These are phyloP conservation scores for Iodosphaeria phyllophila DNA, from an alignment of 2,329 filamentous ascomycete genomes.

Conservation along the genomic window DNA sequence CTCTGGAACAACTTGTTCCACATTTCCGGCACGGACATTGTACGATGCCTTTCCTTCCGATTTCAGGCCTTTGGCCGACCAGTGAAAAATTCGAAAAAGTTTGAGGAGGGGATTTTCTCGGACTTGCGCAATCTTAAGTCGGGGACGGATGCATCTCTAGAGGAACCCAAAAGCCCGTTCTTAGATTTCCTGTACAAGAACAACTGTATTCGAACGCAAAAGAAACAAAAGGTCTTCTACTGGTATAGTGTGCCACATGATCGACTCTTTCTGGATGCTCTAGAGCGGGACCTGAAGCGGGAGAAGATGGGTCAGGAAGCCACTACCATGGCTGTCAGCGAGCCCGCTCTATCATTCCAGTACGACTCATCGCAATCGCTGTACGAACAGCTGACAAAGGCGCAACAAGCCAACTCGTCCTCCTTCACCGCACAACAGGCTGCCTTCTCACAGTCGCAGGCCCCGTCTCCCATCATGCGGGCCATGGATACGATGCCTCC, in stretches of 20 bases:
- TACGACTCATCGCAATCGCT: constrained; percentile 98
- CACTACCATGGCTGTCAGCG: constrained; percentile 83
- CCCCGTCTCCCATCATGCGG: constrained; percentile 75
- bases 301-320: constrained; percentile 99
- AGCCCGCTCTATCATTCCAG: constrained; percentile 93
- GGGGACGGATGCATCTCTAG: constrained; percentile 89
- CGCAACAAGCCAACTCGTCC: constrained; percentile 94
- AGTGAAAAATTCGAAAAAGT: constrained; percentile 99
- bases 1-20: constrained; percentile 99
- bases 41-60: constrained; percentile 90
- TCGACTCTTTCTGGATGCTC: constrained; percentile 86
- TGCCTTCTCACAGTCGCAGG: constrained; percentile 55
- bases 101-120: constrained; percentile 98
- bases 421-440: constrained; percentile 72
- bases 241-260: constrained; percentile 99
- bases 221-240: constrained; percentile 99
- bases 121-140: constrained; percentile 96
- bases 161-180: constrained; percentile 97
- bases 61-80: constrained; percentile 97
- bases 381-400: constrained; percentile 98
- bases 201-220: constrained; percentile 98
- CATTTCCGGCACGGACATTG: constrained; percentile 97
- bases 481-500: constrained; percentile 89
- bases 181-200: constrained; percentile 99
- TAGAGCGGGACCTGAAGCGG: constrained; percentile 93